These are phyloP conservation scores for Pythium aquatile DNA, from an alignment of 352 stramenopile genomes.

Conservation along the genomic window DNA sequence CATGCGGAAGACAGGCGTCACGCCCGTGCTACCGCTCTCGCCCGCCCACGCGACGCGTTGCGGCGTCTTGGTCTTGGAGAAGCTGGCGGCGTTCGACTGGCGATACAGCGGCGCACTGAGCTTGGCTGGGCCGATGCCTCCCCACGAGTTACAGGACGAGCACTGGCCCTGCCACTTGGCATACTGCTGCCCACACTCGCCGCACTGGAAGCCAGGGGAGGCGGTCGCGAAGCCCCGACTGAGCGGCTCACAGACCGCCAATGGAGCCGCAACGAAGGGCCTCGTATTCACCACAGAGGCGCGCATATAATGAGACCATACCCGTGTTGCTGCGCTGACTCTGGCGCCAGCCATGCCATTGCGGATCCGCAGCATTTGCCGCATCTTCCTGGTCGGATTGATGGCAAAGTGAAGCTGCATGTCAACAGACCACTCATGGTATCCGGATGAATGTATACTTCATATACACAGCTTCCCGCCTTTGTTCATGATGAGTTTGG, in stretches of 20 bases:
- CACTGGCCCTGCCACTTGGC: conserved; percentile 87
- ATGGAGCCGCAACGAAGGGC: background rate
- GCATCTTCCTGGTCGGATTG: background rate
- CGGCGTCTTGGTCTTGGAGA: conserved; percentile 34
- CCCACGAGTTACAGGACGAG: conserved; percentile 89
- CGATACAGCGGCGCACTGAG: conserved; percentile 39
- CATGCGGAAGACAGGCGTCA: conserved; percentile 50
- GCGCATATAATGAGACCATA: background rate
- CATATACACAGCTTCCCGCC: background rate
- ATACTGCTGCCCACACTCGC: conserved; percentile 58
- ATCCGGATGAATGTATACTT: conserved; percentile 1
- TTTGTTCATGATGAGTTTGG: background rate
- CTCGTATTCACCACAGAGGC: background rate
- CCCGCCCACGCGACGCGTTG: conserved; percentile 33
- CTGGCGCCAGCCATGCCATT: background rate
- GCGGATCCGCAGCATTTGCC: conserved; percentile 1
- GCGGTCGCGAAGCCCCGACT: conserved; percentile 30
- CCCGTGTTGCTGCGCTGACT: background rate
- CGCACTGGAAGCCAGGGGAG: conserved; percentile 20
- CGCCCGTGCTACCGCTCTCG: conserved; percentile 9
- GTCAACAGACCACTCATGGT: background rate
- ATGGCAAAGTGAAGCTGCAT: conserved; percentile 1
- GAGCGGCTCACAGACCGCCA: conserved; percentile 92
- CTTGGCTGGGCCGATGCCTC: conserved; percentile 74
- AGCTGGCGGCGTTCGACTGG: conserved; percentile 51